Conservation (phyloP, 441 rosid genomes). For the Corymbia citriodora region DNA sequence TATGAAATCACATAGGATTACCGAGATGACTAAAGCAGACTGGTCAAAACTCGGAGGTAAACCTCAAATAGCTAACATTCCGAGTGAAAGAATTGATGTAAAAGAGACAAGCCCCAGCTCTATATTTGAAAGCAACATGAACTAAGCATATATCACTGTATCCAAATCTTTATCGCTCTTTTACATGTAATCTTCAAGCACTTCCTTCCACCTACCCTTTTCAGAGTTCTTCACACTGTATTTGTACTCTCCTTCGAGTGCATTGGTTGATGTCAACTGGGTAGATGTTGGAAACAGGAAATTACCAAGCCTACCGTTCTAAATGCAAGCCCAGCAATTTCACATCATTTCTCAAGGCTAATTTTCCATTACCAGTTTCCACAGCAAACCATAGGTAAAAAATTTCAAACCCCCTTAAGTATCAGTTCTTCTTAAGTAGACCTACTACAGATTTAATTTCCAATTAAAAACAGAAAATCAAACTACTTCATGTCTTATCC, state of each 20-base stretch:
- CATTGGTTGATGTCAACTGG: background rate
- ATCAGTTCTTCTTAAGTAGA: background rate
- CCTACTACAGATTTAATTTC: background rate
- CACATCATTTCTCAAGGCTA: background rate
- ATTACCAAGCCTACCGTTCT: background rate
- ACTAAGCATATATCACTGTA: background rate
- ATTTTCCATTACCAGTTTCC: background rate
- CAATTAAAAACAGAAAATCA: background rate
- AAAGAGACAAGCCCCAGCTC: background rate
- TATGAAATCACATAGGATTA: background rate
- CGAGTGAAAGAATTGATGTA: background rate
- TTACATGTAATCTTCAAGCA: background rate
- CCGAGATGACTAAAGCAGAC: background rate
- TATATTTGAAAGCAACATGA: background rate
- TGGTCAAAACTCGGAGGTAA: background rate
- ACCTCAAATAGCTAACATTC: background rate
- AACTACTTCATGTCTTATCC: background rate
- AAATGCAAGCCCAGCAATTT: background rate
- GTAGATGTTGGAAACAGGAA: background rate
- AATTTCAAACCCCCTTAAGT: background rate
- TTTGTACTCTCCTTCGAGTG: background rate
- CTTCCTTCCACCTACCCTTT: background rate
- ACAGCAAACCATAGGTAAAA: background rate
- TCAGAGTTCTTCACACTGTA: background rate
- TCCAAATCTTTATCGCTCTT: background rate